Evolutionary conservation across 2,329 filamentous ascomycete species (phyloP), one percentile per base, ranked within the genome.

Genomic region (Aureobasidium sp.): DNA sequence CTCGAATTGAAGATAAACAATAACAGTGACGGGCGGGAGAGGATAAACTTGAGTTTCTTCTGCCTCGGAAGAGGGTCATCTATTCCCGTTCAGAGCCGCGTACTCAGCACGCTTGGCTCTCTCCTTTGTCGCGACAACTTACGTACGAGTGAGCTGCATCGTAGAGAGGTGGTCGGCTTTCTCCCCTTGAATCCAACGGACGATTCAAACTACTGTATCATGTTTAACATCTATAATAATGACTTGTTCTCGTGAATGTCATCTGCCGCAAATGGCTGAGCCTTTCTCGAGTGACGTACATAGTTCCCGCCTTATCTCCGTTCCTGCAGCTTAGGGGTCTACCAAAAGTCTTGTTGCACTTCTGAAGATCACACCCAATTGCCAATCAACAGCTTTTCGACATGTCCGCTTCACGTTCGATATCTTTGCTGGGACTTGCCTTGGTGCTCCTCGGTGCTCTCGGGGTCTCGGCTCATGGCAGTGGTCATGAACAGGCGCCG

Each of bases 401-500:
- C 12, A 60, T 60, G 57, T 22, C 27, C 31, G 9, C 9, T 27
- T 22, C 45, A 22, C 45, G 57, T 15, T 51, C 57, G 22, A 45
- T 60, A 47, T 51, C 57, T 2, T 25, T 60, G 20, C 15, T 49
- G 6, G 57, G 45, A 8, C 58, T 61, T 36, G 58, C 47, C 3
- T 17, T 61, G 37, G 29, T 53, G 5, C 45, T 53, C 11, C 39
- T 61, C 1, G 31, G 39, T 36, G 44, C 44, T 14, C 36, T 58
- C 4, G 29, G 62, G n/a, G 62, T 59, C 36, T 27, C 37, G 3
- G 73, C 73, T 25, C 73, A 75, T 61, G 72, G 72, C 45, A 72
- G 72, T 45, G 72, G 73, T 29, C 75, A 78, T 66, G 72, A 75
- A 37, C 77, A 79, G 62, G 69, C 73, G 20, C 68, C 72, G 8